Base-by-base conservation (phyloP, 108 stramenopile species). In the Chaetoceros muelleri region DNA sequence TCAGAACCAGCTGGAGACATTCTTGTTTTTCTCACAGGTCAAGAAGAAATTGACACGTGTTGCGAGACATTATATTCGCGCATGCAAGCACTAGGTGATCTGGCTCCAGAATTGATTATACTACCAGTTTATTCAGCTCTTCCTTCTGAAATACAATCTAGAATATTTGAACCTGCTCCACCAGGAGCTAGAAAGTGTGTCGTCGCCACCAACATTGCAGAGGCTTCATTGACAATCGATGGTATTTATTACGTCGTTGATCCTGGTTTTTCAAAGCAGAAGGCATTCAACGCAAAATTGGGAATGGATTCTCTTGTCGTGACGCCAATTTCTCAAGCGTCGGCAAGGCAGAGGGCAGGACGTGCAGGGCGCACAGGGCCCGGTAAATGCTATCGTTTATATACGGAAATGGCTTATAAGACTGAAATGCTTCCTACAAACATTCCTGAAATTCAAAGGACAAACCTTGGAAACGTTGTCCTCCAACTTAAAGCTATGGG, bases 181-280 rank as follows among this genome's bases (percentile, higher is more conserved):
- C 56, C 72, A 16, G 95, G 96, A 21, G 58, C 94, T 2, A 84
- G 98, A 30, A 99, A 98, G 67, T 89, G 86, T 55, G 80, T 99
- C 0, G 92, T 99, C 8, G 96, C 99, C 19, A 99, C 97, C 19
- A 99, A 99, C 61, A 99, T 99, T 65, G 98, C 98, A 20, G 98
- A 99, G 70, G 97, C 98, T 7, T 96, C 95, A 3, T 64, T 99
- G 54, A 99, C 98, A 26, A 97, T 99, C 64, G 98, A 99, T 71
- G 98, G 98, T 2, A 96, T 99, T 57, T 96, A 96, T 71, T 99
- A 99, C 61, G 98, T 99, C 8, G 90, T 99, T 24, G 98, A 99
- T 76, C 98, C 98, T 48, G 98, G 98, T 1, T 97, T 99, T 61
- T 84, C 81, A 30, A 99, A 98, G 66, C 94, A 95, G 50, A 99